Conservation (phyloP, 179 eudicot species). For the Beta corolliflora region DNA sequence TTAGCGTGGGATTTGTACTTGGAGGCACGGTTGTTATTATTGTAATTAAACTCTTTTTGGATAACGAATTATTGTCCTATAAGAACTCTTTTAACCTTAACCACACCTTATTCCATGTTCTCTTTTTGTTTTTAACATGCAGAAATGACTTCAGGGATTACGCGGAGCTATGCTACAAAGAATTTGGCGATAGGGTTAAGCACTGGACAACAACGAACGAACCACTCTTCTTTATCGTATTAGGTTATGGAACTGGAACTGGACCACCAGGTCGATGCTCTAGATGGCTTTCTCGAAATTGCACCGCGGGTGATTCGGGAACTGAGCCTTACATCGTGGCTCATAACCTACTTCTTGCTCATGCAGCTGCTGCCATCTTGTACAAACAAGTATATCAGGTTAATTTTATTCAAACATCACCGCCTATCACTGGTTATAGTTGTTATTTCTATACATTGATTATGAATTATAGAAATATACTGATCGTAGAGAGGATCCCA, state of each 20-base stretch:
- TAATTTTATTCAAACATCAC: no score
- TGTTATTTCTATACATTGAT: no score
- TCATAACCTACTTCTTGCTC: slow-evolving; percentile 32
- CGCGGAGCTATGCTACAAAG: slow-evolving; percentile 49
- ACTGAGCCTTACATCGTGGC: slow-evolving; percentile 38
- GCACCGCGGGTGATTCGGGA: slow-evolving; percentile 41
- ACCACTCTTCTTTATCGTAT: slow-evolving; percentile 23
- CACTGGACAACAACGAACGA: slow-evolving; percentile 57
- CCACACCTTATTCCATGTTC: no score
- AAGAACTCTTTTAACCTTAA: no score
- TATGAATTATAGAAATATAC: no score
- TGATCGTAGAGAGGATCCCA: no score
- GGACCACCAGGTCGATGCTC: slow-evolving; percentile 57
- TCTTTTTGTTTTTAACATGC: background rate
- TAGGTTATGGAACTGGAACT: slow-evolving; percentile 36
- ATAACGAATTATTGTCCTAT: no score
- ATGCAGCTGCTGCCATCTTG: slow-evolving; percentile 31
- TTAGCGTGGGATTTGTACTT: no score
- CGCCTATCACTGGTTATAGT: no score
- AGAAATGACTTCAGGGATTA: slow-evolving; percentile 52
- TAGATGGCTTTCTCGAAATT: slow-evolving; percentile 31
- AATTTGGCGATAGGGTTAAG: slow-evolving; percentile 56
- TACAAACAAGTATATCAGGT: slow-evolving; percentile 28
- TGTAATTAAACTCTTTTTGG: no score
- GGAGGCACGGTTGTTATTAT: no score